These are phyloP conservation scores for Pisolithus thermaeus DNA, from an alignment of 1,284 basidiomycete genomes.

Conservation along the genomic window DNA sequence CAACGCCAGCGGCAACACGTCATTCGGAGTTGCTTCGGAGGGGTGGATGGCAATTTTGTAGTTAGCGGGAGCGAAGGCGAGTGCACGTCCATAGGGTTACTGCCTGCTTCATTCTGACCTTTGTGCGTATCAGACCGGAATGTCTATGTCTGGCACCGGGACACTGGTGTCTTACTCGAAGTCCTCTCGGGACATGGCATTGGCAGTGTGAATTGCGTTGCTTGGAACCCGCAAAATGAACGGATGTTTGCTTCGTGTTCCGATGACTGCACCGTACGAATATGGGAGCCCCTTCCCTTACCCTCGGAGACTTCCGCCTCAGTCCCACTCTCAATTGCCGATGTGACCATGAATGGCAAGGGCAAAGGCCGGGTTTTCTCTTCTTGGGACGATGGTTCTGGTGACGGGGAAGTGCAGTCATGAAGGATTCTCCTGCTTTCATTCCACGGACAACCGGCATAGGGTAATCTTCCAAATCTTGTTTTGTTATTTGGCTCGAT, in stretches of 20 bases:
- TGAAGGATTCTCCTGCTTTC: slow-evolving; percentile 18
- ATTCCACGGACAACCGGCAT: slow-evolving; percentile 25
- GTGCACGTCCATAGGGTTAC: slow-evolving; percentile 19
- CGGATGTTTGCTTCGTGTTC: slow-evolving; percentile 93
- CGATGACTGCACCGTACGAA: slow-evolving; percentile 79
- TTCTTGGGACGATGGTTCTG: slow-evolving; percentile 35
- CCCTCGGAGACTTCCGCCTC: slow-evolving; percentile 17
- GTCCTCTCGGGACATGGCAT: slow-evolving; percentile 77
- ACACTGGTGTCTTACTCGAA: slow-evolving; percentile 78
- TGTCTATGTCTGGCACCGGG: slow-evolving; percentile 94
- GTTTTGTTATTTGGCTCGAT: slow-evolving; percentile 20
- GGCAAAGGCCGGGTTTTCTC: slow-evolving; percentile 65
- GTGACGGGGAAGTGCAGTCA: neutral
- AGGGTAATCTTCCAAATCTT: slow-evolving; percentile 27
- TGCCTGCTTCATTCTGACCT: slow-evolving; percentile 5
- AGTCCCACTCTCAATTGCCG: slow-evolving; percentile 13
- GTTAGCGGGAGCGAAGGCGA: slow-evolving; percentile 92
- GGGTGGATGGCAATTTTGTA: slow-evolving; percentile 85
- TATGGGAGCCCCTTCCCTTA: slow-evolving; percentile 66
- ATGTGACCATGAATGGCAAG: slow-evolving; percentile 35
- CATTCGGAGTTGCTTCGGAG: slow-evolving; percentile 92
- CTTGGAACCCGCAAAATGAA: slow-evolving; percentile 88
- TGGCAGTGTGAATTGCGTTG: slow-evolving; percentile 91
- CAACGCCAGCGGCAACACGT: slow-evolving; percentile 79
- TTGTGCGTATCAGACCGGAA: slow-evolving; percentile 60